Conservation (phyloP, 1,284 basidiomycete species). For the Laetiporus sulphureus region DNA sequence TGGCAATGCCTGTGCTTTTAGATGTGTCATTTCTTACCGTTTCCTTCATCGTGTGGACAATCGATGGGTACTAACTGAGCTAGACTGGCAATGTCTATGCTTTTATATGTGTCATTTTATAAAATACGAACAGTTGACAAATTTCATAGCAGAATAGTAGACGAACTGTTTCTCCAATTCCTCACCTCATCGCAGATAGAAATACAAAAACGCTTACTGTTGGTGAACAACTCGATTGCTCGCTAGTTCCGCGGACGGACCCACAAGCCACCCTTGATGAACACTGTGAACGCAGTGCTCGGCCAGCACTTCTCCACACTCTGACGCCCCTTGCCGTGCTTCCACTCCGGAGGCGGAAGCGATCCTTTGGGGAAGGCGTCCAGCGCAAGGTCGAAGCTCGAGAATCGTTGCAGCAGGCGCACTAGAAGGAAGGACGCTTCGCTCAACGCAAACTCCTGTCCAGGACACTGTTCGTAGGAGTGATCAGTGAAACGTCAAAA, state of each 20-base stretch:
- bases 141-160: too few relatives aligned
- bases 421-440: conserved; percentile 25
- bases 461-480: conserved; percentile 28
- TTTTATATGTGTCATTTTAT: too few relatives aligned
- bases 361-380: conserved; percentile 54
- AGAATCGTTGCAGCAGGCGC: conserved; percentile 54
- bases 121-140: too few relatives aligned
- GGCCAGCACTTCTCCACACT: conserved; percentile 8
- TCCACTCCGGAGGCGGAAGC: conserved; percentile 50
- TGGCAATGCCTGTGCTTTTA: too few relatives aligned
- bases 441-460: conserved; percentile 30
- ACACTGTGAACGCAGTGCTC: conserved; percentile 7
- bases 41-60: neutral
- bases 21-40: neutral
- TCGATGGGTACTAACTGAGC: neutral
- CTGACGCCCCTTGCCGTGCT: conserved; percentile 29
- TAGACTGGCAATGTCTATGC: neutral
- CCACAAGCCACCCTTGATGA: too few relatives aligned
- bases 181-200: too few relatives aligned
- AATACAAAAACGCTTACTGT: too few relatives aligned
- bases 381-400: conserved; percentile 44
- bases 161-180: too few relatives aligned
- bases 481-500: too few relatives aligned
- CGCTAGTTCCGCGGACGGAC: too few relatives aligned
- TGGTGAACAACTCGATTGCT: too few relatives aligned